Conservation (phyloP, 2,329 filamentous ascomycete genomes). For the Penicillium sp. region DNA sequence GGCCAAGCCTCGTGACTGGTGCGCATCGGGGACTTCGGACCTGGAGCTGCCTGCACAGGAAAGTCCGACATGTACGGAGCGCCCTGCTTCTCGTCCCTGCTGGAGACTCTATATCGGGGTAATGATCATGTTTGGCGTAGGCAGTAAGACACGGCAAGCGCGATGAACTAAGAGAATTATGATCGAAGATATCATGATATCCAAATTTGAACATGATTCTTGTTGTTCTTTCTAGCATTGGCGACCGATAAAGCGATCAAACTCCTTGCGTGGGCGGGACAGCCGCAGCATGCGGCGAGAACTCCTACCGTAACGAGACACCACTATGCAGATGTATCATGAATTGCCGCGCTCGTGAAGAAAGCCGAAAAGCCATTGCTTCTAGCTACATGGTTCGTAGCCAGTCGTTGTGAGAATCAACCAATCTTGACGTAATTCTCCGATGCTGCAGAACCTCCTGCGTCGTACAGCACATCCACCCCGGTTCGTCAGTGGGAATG, state of each 20-base stretch:
- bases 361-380: slow-evolving; percentile 3
- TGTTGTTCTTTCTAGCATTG: background rate
- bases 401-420: slow-evolving; percentile 6
- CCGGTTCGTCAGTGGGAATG: background rate
- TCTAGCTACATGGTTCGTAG: slow-evolving; percentile 12
- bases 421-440: slow-evolving; percentile 16
- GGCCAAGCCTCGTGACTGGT: background rate
- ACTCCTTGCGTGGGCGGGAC: slow-evolving; percentile 20
- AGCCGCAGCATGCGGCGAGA: slow-evolving; percentile 2
- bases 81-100: background rate
- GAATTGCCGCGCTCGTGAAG: slow-evolving; percentile 10
- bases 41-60: slow-evolving; percentile 3
- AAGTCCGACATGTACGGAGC: background rate
- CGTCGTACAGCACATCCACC: slow-evolving; percentile 16
- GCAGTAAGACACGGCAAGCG: background rate
- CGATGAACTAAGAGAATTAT: background rate
- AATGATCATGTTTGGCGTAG: background rate
- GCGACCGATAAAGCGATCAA: background rate
- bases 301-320: background rate
- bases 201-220: background rate
- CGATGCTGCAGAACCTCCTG: slow-evolving; percentile 20
- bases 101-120: background rate
- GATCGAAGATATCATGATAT: background rate
- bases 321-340: background rate
- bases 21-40: background rate